A percentile compares a stretch with the other conserved stretches of the same genome.
Evolutionary conservation across 805 yeast genomes (phyloP).

Genomic region (Yamadazyma kitorensis): DNA sequence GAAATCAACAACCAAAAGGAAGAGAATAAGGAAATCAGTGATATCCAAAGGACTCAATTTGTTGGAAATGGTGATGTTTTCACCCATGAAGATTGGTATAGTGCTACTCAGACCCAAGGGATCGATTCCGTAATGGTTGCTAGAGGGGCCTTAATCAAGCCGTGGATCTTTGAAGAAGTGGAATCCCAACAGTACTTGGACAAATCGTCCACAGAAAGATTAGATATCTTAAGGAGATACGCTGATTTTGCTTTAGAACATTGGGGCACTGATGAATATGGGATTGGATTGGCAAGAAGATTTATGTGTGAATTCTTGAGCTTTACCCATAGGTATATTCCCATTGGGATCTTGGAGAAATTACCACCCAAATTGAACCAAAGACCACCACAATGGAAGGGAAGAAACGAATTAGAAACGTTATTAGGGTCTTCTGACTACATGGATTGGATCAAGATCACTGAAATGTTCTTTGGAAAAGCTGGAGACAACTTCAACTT

Average conservation of each 20-base stretch:
- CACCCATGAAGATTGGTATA: slow-evolving; percentile 85
- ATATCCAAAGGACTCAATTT: slow-evolving; percentile 67
- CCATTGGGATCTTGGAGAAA: slow-evolving; percentile 87
- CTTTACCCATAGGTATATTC: slow-evolving; percentile 91
- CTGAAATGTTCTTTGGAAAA: slow-evolving; percentile 93
- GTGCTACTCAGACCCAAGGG: slow-evolving; percentile 58
- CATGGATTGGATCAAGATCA: slow-evolving; percentile 92
- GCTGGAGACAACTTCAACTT: slow-evolving; percentile 73
- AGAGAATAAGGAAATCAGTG: slow-evolving; percentile 60
- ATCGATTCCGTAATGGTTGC: slow-evolving; percentile 97
- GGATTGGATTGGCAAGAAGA: slow-evolving; percentile 82
- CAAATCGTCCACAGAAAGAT: slow-evolving; percentile 85
- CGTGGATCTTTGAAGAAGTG: slow-evolving; percentile 97
- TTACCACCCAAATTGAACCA: slow-evolving; percentile 88
- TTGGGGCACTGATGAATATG: slow-evolving; percentile 98
- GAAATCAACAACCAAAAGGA: slow-evolving; percentile 51
- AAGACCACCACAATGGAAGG: slow-evolving; percentile 91
- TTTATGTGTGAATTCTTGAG: slow-evolving; percentile 92
- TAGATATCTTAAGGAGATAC: slow-evolving; percentile 67
- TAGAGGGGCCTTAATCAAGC: slow-evolving; percentile 95
- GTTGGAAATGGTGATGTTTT: slow-evolving; percentile 95
- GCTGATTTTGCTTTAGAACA: slow-evolving; percentile 85
- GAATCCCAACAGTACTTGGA: slow-evolving; percentile 87
- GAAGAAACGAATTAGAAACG: slow-evolving; percentile 91
- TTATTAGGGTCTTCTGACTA: slow-evolving; percentile 80